phyloP scores from a whole-genome alignment of 1,284 basidiomycete species.

The Puccinia hordei region DNA sequence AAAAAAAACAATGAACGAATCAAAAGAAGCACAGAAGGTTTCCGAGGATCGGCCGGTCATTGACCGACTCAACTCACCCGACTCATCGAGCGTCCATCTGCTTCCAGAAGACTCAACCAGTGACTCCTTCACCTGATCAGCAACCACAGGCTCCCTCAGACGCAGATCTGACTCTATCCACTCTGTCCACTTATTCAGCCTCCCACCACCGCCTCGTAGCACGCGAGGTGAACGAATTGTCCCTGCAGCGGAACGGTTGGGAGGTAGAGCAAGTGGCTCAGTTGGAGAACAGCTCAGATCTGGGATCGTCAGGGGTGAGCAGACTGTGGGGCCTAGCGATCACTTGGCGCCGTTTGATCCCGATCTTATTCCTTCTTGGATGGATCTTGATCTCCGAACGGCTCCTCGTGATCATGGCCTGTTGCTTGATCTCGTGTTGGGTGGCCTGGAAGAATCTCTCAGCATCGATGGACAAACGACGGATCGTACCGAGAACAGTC shows the following conservation, averaged over 20 bases:
- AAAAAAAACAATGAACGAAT: not conserved
- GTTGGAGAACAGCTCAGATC: not conserved
- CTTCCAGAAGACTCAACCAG: conserved; percentile 15
- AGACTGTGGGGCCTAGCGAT: not conserved
- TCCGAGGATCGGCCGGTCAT: not conserved
- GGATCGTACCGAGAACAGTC: too few species aligned
- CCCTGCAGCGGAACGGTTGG: conserved; percentile 51
- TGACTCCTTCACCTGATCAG: conserved; percentile 41
- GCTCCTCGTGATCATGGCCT: not conserved
- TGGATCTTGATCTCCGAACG: too few species aligned
- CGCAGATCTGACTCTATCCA: not conserved
- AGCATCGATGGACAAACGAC: not conserved
- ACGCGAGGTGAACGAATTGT: conserved; percentile 50
- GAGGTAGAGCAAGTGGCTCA: not conserved
- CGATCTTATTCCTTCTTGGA: too few species aligned
- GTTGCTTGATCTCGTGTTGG: conserved; percentile 33
- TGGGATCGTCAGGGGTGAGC: conserved; percentile 5
- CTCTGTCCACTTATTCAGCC: not conserved
- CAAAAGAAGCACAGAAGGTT: not conserved
- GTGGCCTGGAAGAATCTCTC: conserved; percentile 21
- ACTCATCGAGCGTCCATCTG: not conserved
- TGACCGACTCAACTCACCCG: not conserved
- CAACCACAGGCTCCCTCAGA: conserved; percentile 37
- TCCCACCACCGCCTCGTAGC: conserved; percentile 49
- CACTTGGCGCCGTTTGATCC: not conserved